Conservation (phyloP, 345 rosid genomes). For the Trapa incisa region DNA sequence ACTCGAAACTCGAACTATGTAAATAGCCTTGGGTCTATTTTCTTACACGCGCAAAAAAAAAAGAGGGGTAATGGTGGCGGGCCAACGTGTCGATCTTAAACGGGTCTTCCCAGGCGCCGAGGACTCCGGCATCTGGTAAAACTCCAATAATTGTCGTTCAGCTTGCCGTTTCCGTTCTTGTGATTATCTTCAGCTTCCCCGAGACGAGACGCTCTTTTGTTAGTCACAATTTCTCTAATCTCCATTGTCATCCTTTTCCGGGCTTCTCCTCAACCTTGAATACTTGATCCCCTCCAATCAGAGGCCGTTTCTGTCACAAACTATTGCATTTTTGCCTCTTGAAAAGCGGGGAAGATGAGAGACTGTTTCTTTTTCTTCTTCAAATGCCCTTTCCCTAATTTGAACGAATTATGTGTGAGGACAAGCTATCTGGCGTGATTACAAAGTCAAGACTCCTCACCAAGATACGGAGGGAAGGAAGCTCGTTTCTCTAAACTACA, state of each 20-base stretch:
- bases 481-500: not conserved
- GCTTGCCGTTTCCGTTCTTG: not conserved
- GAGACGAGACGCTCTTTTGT: not conserved
- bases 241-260: not conserved
- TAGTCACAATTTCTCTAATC: not conserved
- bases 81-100: conserved; percentile 1
- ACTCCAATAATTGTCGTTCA: not conserved
- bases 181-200: conserved; percentile 1
- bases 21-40: too few relatives aligned
- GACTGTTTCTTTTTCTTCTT: not conserved
- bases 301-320: not conserved
- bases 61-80: not conserved
- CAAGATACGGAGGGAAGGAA: not conserved
- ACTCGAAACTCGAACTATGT: too few relatives aligned
- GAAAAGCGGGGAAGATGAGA: not conserved
- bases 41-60: too few relatives aligned
- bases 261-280: not conserved
- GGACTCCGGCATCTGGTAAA: conserved; percentile 1
- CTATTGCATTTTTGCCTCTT: not conserved
- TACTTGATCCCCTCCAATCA: not conserved
- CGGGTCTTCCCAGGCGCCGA: conserved; percentile 1
- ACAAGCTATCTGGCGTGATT: not conserved
- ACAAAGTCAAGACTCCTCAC: not conserved
- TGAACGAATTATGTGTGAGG: not conserved
- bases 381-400: not conserved